These are phyloP conservation scores for Alisma plantagoaquatica DNA, from an alignment of 106 monocot species.

Conservation along the genomic window DNA sequence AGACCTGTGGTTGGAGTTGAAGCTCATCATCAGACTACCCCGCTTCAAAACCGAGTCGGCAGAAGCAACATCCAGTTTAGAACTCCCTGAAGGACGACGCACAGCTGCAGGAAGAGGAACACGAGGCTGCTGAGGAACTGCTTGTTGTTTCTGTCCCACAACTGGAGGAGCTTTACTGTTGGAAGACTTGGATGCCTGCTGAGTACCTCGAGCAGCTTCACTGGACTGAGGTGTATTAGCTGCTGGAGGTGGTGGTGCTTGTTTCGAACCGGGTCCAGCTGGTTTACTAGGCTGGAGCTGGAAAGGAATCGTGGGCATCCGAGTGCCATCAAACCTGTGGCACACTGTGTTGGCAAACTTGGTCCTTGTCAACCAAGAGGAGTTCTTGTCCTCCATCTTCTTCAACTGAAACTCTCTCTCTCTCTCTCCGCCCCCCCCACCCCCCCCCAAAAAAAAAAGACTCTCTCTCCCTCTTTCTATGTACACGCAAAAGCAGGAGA, in stretches of 20 bases:
- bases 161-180: no score
- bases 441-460: no score
- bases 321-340: constrained; percentile 13
- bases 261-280: no score
- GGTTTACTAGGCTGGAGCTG: no score
- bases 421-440: no score
- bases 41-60: no score
- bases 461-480: neutral
- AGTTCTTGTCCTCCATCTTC: constrained; percentile 31
- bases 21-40: neutral
- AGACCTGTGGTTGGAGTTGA: constrained; percentile 3
- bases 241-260: no score
- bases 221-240: neutral
- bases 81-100: neutral
- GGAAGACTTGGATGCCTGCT: neutral
- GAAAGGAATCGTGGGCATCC: constrained; percentile 4
- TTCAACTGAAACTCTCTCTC: no score
- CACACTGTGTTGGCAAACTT: constrained; percentile 28
- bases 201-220: neutral
- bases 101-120: no score
- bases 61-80: no score
- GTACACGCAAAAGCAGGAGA: neutral
- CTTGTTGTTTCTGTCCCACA: no score
- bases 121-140: no score
- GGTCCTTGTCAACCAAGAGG: constrained; percentile 35